Evolutionary conservation across 2,329 filamentous ascomycete genomes (phyloP).

Genomic region (Botrytis deweyae): DNA sequence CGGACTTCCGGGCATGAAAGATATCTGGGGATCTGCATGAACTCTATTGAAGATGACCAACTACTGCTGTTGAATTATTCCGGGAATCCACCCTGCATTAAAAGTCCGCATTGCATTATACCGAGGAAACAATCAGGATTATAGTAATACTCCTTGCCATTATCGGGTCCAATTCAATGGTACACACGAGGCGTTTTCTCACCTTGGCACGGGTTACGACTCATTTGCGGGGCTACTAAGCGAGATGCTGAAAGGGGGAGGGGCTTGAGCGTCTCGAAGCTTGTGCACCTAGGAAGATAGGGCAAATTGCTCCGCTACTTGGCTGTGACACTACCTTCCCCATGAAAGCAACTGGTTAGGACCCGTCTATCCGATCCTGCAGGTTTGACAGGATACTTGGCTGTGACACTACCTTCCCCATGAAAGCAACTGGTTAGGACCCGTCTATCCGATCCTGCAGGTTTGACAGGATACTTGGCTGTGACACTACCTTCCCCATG

Average conservation of each 20-base stretch:
- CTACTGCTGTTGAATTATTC: background rate
- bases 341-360: no score
- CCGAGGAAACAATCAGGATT: background rate
- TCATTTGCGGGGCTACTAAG: conserved; percentile 4
- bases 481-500: no score
- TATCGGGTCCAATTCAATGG: background rate
- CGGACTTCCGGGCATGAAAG: background rate
- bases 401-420: no score
- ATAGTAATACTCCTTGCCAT: background rate
- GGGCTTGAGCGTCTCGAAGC: background rate
- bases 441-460: no score
- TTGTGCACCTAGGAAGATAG: background rate
- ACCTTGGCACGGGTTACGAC: background rate
- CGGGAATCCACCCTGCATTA: background rate
- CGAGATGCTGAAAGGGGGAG: conserved; percentile 10
- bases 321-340: background rate
- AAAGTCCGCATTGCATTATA: background rate
- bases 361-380: background rate
- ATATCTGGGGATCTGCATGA: background rate
- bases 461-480: background rate
- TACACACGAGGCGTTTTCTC: background rate
- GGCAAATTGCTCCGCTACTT: background rate
- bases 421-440: no score
- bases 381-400: background rate
- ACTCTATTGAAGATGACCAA: background rate